These are phyloP conservation scores for Lumnitzera littorea DNA, from an alignment of 345 rosid genomes.

Conservation along the genomic window DNA sequence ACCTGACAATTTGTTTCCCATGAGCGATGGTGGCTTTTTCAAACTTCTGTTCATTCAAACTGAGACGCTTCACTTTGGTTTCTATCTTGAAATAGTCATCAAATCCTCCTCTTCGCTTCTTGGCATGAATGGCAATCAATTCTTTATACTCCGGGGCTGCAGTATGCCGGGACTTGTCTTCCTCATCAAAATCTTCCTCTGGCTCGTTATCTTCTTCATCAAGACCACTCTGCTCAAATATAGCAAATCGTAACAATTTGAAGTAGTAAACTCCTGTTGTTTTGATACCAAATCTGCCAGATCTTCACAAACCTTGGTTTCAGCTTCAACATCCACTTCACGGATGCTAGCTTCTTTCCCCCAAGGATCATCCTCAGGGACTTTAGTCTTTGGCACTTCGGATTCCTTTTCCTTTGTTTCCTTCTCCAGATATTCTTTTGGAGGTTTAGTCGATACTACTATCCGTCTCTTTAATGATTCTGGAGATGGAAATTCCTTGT, in stretches of 20 bases:
- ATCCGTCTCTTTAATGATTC: conserved; percentile 56
- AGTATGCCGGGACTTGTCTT: conserved; percentile 17
- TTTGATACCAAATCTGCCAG: too few relatives aligned
- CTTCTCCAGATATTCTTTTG: conserved; percentile 66
- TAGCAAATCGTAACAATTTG: too few relatives aligned
- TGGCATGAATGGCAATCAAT: conserved; percentile 73
- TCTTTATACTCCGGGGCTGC: conserved; percentile 39
- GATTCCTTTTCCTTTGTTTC: conserved; percentile 29
- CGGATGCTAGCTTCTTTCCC: conserved; percentile 62
- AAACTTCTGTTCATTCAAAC: conserved; percentile 72
- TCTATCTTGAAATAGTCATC: conserved; percentile 35
- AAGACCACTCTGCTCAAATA: conserved; percentile 14
- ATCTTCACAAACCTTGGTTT: conserved; percentile 31
- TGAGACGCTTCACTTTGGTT: conserved; percentile 50
- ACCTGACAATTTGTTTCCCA: conserved; percentile 53
- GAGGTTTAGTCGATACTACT: conserved; percentile 92
- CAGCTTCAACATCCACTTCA: conserved; percentile 9
- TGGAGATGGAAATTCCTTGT: conserved; percentile 86
- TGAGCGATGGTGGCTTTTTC: conserved; percentile 37
- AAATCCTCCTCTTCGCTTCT: conserved; percentile 55
- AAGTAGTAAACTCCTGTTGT: too few relatives aligned
- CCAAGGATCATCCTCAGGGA: conserved; percentile 58
- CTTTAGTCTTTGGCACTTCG: conserved; percentile 35
- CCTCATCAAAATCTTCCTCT: neutral
- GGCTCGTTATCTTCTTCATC: conserved; percentile 8